Conservation (phyloP, 2,329 filamentous ascomycete species). For the Alternaria angustiovoidea region DNA sequence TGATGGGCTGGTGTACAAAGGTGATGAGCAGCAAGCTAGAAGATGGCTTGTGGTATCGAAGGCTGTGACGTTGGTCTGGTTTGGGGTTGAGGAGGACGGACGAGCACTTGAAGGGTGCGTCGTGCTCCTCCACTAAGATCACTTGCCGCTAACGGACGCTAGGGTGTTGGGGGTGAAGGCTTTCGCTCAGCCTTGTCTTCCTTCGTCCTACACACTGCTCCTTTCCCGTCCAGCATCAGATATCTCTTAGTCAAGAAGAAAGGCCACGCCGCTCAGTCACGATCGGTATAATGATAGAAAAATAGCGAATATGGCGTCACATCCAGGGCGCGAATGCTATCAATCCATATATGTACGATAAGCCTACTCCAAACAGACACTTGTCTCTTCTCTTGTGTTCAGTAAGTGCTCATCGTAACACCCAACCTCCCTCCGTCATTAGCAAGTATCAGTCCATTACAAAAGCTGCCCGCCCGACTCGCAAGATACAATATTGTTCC, state of each 20-base stretch:
- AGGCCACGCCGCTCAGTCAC: background rate
- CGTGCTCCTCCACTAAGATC: background rate
- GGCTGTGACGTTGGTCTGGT: background rate
- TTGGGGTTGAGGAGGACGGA: background rate
- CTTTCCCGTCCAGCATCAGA: background rate
- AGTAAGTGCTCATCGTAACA: slow-evolving; percentile 21
- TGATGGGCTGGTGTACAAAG: background rate
- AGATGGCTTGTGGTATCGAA: slow-evolving; percentile 2
- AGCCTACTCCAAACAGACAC: background rate
- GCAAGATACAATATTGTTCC: slow-evolving; percentile 55
- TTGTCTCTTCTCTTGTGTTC: background rate
- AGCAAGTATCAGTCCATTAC: slow-evolving; percentile 27
- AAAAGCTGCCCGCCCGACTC: slow-evolving; percentile 52
- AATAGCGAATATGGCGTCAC: background rate
- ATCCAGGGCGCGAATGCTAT: background rate
- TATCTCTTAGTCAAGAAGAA: background rate
- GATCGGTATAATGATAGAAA: background rate
- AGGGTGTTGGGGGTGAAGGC: background rate
- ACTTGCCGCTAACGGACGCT: background rate
- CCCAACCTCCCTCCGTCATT: slow-evolving; percentile 20
- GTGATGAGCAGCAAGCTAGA: background rate
- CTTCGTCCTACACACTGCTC: background rate
- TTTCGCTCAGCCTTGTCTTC: slow-evolving; percentile 4
- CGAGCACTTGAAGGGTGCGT: background rate
- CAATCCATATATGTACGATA: no score